Percentiles rank a stretch among this genome's conserved stretches.
Evolutionary conservation across 2,329 filamentous ascomycete species (phyloP).

Genomic region (Pseudonectria buxi): DNA sequence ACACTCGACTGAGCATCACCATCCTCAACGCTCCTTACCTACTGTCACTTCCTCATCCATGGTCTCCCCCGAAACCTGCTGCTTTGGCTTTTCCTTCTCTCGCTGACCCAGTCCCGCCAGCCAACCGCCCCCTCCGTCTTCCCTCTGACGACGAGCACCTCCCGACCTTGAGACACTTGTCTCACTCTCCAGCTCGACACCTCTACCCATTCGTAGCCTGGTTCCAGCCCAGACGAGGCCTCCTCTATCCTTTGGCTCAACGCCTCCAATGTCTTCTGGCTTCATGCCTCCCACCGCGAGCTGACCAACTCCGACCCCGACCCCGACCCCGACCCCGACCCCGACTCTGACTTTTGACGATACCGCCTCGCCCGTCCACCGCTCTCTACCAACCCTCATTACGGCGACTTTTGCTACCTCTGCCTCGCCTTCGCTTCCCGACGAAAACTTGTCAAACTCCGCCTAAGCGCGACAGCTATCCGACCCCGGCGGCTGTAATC

Average conservation of each 20-base stretch:
- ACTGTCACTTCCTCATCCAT: no score
- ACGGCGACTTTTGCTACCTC: constrained; percentile 6
- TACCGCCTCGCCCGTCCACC: constrained; percentile 7
- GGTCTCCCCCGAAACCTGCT: no score
- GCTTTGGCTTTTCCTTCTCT: no score
- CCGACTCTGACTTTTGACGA: constrained; percentile 2
- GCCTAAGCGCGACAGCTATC: constrained; percentile 38
- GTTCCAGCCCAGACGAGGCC: constrained; percentile 1
- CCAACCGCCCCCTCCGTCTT: no score
- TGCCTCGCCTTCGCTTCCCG: constrained; percentile 13
- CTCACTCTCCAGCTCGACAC: neutral
- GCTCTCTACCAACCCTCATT: constrained; percentile 16
- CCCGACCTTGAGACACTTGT: no score
- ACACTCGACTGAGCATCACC: no score
- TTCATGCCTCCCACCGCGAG: constrained; percentile 19
- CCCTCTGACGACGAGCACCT: no score
- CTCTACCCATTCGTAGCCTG: neutral
- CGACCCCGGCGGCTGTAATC: constrained; percentile 19
- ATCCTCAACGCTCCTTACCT: no score
- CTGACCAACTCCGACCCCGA: constrained; percentile 11
- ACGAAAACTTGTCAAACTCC: constrained; percentile 6
- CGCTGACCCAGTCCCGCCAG: no score
- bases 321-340: constrained; percentile 4
- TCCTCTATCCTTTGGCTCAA: neutral
- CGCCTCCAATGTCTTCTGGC: constrained; percentile 11